These are phyloP conservation scores for Rhododendron vialii DNA, from an alignment of 148 eudicot genomes.

Conservation along the genomic window DNA sequence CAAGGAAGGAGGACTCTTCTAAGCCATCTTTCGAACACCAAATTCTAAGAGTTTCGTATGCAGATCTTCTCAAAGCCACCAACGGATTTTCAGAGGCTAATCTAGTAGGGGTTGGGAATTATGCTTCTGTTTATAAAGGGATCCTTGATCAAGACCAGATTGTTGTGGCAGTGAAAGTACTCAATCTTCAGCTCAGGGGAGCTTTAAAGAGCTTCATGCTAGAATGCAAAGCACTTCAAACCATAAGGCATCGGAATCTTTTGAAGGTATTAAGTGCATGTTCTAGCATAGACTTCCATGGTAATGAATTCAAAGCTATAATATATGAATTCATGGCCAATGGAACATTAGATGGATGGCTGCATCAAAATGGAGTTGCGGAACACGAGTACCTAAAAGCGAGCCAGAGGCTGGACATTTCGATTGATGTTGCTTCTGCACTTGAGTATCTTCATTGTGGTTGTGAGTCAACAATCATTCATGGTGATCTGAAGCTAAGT, in stretches of 20 bases:
- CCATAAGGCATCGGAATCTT: not conserved
- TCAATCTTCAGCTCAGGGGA: not conserved
- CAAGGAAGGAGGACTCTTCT: not conserved
- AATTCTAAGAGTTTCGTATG: not conserved
- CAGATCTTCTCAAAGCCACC: not conserved
- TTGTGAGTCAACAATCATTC: not conserved
- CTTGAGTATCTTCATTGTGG: not conserved
- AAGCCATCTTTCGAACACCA: not conserved
- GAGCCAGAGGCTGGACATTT: not conserved
- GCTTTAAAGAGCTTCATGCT: not conserved
- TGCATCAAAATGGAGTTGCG: not conserved
- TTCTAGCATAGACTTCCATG: not conserved
- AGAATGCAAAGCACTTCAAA: not conserved
- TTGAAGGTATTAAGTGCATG: not conserved
- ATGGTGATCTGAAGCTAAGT: not conserved
- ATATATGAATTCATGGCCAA: not conserved
- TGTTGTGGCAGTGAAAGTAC: not conserved
- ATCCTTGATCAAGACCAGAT: too few species aligned
- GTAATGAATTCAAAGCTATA: not conserved
- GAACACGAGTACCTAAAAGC: not conserved
- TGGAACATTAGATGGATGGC: not conserved
- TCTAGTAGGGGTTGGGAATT: too few species aligned
- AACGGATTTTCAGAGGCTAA: too few species aligned
- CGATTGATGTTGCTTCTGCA: not conserved
- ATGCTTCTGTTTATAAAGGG: too few species aligned